Conservation (phyloP, 441 rosid species). For the Croton laevigatus region DNA sequence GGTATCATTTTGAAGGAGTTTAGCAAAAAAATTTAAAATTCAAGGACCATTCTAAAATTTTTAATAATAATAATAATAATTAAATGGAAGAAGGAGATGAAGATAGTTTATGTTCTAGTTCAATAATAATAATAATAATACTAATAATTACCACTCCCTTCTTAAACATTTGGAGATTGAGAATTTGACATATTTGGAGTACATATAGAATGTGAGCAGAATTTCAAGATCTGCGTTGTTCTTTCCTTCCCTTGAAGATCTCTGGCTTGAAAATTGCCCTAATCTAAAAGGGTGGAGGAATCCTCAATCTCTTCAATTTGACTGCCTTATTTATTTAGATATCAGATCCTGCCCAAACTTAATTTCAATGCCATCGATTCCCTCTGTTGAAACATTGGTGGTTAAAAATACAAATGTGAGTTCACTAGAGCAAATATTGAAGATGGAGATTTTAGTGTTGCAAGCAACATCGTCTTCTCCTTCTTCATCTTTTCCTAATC, state of each 20-base stretch:
- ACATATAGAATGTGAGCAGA: conserved; percentile 4
- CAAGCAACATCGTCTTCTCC: background rate
- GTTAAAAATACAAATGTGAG: background rate
- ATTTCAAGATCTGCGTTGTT: too few relatives aligned
- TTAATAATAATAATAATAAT: too few relatives aligned
- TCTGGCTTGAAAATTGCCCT: rapidly evolving
- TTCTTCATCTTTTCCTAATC: background rate
- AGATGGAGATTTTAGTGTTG: background rate
- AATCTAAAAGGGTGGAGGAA: conserved; percentile 28
- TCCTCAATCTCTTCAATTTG: background rate
- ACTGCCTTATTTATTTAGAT: conserved; percentile 16
- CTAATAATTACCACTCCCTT: too few relatives aligned
- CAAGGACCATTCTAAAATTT: too few relatives aligned
- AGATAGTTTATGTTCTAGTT: too few relatives aligned
- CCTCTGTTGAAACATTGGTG: background rate
- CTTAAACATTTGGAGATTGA: background rate
- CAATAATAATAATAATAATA: too few relatives aligned
- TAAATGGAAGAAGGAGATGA: too few relatives aligned
- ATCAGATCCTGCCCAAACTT: conserved; percentile 20
- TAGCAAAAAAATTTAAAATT: too few relatives aligned
- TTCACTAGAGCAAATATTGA: background rate
- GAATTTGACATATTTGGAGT: background rate
- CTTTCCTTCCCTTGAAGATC: conserved; percentile 4
- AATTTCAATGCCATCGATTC: conserved; percentile 24
- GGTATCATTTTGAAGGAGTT: too few relatives aligned